Evolutionary conservation across 352 stramenopile species (phyloP), one percentile per base, ranked within the genome.

Genomic region (Globisporangium mamillatum): DNA sequence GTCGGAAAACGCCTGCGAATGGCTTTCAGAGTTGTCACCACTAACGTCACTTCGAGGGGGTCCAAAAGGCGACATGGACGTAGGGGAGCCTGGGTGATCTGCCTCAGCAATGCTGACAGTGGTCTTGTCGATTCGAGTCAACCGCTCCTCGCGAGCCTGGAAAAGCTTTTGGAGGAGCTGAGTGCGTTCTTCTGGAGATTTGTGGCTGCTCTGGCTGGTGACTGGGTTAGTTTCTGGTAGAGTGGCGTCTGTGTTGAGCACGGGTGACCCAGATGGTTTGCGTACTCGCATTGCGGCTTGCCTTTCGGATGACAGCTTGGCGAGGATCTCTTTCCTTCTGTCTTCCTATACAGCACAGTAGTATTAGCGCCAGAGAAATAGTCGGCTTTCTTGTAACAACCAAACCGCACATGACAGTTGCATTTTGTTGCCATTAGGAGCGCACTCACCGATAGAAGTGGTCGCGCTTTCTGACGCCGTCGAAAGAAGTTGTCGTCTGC

Each of bases 271-370:
- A 52, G 27, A 18, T 48, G 44, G 6, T 14, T 34, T 65, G 50
- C 58, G 60, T 6, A 41, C n/a, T 14, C 71, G 72, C 9, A 86
- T 71, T 34, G 74, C 71, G 2, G 79, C 64, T 63, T 89, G 77
- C 6, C 86, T 69, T 46, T 92, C 84, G 0, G 78, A 73, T 0
- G 81, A 89, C 7, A 93, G 59, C 64, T 91, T 93, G 10, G 77
- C 73, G 16, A 93, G 67, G 56, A 93, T 91, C 50, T 92, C 79
- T 34, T 75, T 75, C 36, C 86, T 62, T 53, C 86, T 68, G 22
- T 90, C 77, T 68, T 90, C 82, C 79, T 90, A 62, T 29, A n/a
- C 57, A 62, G 12, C 7, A 18, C 62, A 63, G 9, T 3, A 14
- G 18, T 6, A 24, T 16, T n/a, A 38, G 20, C 25, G 18, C 1